A percentile compares a stretch with the other conserved stretches of the same genome.
These are phyloP conservation scores for Phytophthora sp. DNA, from an alignment of 352 stramenopile genomes.

Conservation along the genomic window DNA sequence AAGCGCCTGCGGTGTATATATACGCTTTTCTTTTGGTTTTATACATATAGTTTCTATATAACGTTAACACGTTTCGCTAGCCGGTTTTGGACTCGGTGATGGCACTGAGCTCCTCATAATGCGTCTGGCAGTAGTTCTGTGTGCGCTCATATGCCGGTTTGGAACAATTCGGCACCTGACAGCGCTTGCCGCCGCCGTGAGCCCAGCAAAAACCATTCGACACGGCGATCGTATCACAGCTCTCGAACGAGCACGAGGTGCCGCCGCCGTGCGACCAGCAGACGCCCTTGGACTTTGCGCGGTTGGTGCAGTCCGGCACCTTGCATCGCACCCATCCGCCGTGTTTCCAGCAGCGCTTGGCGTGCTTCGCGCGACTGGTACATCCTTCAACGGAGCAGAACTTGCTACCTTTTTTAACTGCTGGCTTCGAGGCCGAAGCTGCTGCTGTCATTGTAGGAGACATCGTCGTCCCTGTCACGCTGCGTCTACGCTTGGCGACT, in stretches of 20 bases:
- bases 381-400: slow-evolving; percentile 59
- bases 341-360: slow-evolving; percentile 66
- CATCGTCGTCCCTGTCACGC: background rate
- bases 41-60: slow-evolving; percentile 35
- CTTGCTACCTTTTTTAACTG: slow-evolving; percentile 58
- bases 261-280: slow-evolving; percentile 71
- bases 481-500: slow-evolving; percentile 31
- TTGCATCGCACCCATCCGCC: slow-evolving; percentile 68
- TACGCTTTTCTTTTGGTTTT: slow-evolving; percentile 23
- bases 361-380: slow-evolving; percentile 56
- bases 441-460: background rate
- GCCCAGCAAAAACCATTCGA: slow-evolving; percentile 61
- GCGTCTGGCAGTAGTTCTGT: slow-evolving; percentile 59
- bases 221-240: slow-evolving; percentile 63
- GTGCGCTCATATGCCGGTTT: slow-evolving; percentile 70
- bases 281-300: slow-evolving; percentile 69
- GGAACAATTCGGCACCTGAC: slow-evolving; percentile 49
- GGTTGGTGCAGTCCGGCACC: slow-evolving; percentile 62
- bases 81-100: slow-evolving; percentile 12
- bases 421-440: slow-evolving; percentile 4
- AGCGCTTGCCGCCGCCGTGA: slow-evolving; percentile 49
- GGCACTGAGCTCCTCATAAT: slow-evolving; percentile 41
- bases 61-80: slow-evolving; percentile 16
- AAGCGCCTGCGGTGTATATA: too few relatives aligned
- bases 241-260: slow-evolving; percentile 51